phyloP scores from a whole-genome alignment of 2,329 filamentous ascomycete species.

The Leptographium lundbergii region DNA sequence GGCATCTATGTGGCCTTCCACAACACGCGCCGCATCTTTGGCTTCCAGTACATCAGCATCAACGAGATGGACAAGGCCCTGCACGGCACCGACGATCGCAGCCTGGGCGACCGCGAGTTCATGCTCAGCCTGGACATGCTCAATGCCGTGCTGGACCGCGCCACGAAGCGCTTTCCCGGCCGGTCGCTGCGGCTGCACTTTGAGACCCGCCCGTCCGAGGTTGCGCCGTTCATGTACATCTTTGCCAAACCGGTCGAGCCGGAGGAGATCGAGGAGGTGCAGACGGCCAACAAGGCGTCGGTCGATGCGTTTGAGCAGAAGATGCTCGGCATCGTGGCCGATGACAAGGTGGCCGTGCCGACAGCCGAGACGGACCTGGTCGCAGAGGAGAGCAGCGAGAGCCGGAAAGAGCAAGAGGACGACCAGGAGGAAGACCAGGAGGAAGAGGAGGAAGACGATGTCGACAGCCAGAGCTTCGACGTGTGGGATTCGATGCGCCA shows the following conservation, averaged over 20 bases:
- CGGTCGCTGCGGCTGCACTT: constrained; percentile 69
- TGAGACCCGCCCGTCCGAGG: constrained; percentile 51
- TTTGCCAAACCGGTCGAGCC: constrained; percentile 76
- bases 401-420: not conserved
- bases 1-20: constrained; percentile 96
- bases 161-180: constrained; percentile 61
- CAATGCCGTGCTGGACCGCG: constrained; percentile 66
- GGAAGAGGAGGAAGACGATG: constrained; percentile 15
- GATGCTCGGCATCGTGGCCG: constrained; percentile 35
- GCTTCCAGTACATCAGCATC: constrained; percentile 87
- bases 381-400: constrained; percentile 9
- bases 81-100: constrained; percentile 58
- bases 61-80: constrained; percentile 79
- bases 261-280: constrained; percentile 60
- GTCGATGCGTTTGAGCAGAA: constrained; percentile 57
- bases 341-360: not conserved
- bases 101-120: constrained; percentile 75
- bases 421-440: constrained; percentile 11
- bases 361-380: constrained; percentile 8
- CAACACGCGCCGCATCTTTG: constrained; percentile 90
- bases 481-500: constrained; percentile 42
- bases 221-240: constrained; percentile 64
- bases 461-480: constrained; percentile 16
- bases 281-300: constrained; percentile 50
- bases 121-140: constrained; percentile 65